Evolutionary conservation across 805 yeast species (phyloP).

Genomic region (Candida dajiaensis): DNA sequence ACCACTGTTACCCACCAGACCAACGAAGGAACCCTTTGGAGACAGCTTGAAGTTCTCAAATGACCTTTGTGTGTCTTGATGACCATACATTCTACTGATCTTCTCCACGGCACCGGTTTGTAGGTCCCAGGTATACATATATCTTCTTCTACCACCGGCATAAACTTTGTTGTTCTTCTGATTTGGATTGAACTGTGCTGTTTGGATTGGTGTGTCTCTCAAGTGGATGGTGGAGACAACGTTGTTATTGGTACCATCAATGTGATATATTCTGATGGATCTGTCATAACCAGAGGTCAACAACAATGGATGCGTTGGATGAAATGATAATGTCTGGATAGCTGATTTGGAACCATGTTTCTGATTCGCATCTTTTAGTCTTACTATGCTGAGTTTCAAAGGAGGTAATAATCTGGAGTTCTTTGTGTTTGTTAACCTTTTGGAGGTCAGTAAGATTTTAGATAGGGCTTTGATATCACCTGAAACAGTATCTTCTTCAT

Average conservation of each 20-base stretch:
- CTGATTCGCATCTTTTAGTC: slow-evolving; percentile 82
- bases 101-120: slow-evolving; percentile 72
- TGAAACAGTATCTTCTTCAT: slow-evolving; percentile 25
- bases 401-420: slow-evolving; percentile 60
- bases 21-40: slow-evolving; percentile 65
- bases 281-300: slow-evolving; percentile 92
- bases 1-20: slow-evolving; percentile 79
- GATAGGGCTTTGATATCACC: slow-evolving; percentile 38
- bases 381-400: slow-evolving; percentile 62
- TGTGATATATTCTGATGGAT: slow-evolving; percentile 78
- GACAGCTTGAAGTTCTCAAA: slow-evolving; percentile 83
- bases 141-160: slow-evolving; percentile 88
- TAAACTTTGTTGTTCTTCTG: slow-evolving; percentile 47
- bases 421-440: slow-evolving; percentile 30
- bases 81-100: slow-evolving; percentile 86
- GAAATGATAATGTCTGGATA: slow-evolving; percentile 82
- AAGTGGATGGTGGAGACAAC: slow-evolving; percentile 79
- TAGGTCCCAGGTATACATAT: slow-evolving; percentile 89
- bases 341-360: slow-evolving; percentile 67
- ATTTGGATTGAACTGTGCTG: slow-evolving; percentile 59
- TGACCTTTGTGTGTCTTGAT: slow-evolving; percentile 75
- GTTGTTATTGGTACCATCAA: slow-evolving; percentile 80
- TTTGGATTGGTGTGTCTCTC: slow-evolving; percentile 72
- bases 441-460: slow-evolving; percentile 32
- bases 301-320: slow-evolving; percentile 74